A percentile compares a stretch with the other conserved stretches of the same genome.
Evolutionary conservation across 768 basidiomycete genomes (phyloP).

Genomic region (Neoboletus subvelutipes): DNA sequence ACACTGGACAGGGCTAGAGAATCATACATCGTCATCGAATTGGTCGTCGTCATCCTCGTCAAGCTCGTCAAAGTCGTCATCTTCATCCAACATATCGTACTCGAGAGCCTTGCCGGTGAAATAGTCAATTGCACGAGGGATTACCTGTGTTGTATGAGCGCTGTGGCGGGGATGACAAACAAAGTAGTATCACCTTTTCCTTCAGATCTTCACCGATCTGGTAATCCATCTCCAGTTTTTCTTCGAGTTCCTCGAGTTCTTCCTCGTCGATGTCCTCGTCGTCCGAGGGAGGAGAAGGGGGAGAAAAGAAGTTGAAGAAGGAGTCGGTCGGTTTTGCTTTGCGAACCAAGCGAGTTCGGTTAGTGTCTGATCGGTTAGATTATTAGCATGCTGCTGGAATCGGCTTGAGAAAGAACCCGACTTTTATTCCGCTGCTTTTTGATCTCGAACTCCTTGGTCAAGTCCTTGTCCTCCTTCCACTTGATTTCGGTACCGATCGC

Average conservation of each 20-base stretch:
- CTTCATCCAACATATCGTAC: constrained; percentile 62
- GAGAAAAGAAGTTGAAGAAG: constrained; percentile 98
- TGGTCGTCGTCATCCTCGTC: constrained; percentile 50
- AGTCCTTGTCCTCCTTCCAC: constrained; percentile 98
- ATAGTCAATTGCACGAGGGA: constrained; percentile 94
- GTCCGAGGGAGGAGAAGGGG: constrained; percentile 70
- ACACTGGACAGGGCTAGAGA: constrained; percentile 11
- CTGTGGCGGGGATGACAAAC: neutral
- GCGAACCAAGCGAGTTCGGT: constrained; percentile 76
- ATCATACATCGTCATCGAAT: constrained; percentile 60
- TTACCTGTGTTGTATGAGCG: constrained; percentile 54
- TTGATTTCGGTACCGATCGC: constrained; percentile 89
- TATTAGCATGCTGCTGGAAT: neutral
- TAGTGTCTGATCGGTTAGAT: constrained; percentile 55
- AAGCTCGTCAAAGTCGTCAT: constrained; percentile 60
- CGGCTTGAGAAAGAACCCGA: constrained; percentile 30
- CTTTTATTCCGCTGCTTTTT: constrained; percentile 99
- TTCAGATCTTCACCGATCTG: constrained; percentile 98
- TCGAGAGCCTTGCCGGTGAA: constrained; percentile 96
- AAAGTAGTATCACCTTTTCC: constrained; percentile 67
- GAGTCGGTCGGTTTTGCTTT: constrained; percentile 91
- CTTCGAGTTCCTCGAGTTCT: constrained; percentile 87
- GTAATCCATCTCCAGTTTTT: constrained; percentile 93
- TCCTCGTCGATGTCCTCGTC: constrained; percentile 78
- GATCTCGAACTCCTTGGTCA: constrained; percentile 96